phyloP scores from a whole-genome alignment of 371 early-diverging fungal genomes.

The Actinomucor elegans region DNA sequence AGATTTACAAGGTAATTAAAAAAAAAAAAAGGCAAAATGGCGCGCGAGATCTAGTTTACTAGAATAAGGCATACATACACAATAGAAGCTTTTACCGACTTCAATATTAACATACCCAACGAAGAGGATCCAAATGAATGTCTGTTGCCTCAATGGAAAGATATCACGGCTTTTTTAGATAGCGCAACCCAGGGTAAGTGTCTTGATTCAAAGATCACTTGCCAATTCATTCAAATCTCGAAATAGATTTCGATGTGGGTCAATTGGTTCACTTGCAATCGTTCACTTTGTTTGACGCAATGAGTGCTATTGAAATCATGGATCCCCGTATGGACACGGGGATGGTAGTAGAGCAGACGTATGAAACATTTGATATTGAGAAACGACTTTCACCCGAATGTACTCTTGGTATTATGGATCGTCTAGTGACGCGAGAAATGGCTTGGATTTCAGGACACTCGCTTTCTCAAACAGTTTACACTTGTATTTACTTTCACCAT shows the following conservation, averaged over 20 bases:
- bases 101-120: slow-evolving; percentile 22
- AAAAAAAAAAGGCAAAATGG: neutral
- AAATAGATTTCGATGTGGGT: slow-evolving; percentile 62
- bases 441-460: slow-evolving; percentile 77
- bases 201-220: neutral
- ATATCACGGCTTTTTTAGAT: slow-evolving; percentile 55
- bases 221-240: neutral
- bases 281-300: slow-evolving; percentile 73
- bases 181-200: slow-evolving; percentile 53
- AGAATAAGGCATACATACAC: too few relatives aligned
- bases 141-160: slow-evolving; percentile 45
- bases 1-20: slow-evolving; percentile 11
- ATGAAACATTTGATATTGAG: slow-evolving; percentile 42
- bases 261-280: slow-evolving; percentile 61
- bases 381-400: slow-evolving; percentile 39
- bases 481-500: slow-evolving; percentile 67
- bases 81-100: slow-evolving; percentile 23
- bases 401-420: slow-evolving; percentile 68
- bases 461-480: slow-evolving; percentile 71
- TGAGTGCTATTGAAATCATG: slow-evolving; percentile 85
- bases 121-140: slow-evolving; percentile 9
- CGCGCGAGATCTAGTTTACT: too few relatives aligned
- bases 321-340: slow-evolving; percentile 85
- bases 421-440: slow-evolving; percentile 64
- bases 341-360: slow-evolving; percentile 50